phyloP scores from a whole-genome alignment of 1,139 yeast genomes.

The Hyphopichia khmerensis region DNA sequence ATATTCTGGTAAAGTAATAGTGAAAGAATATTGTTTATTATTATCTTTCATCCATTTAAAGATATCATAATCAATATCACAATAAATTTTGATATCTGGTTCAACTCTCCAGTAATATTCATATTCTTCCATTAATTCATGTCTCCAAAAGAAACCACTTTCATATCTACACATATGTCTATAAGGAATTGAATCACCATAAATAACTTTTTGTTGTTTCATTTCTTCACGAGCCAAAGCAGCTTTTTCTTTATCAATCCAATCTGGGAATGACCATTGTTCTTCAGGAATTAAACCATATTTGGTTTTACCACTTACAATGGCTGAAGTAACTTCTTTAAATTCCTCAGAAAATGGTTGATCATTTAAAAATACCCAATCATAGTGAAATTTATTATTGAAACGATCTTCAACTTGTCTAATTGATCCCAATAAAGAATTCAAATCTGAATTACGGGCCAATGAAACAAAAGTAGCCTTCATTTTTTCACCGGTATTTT shows the following conservation, averaged over 20 bases:
- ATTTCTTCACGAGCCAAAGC: constrained; percentile 50
- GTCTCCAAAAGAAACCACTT: constrained; percentile 86
- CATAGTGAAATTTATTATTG: constrained; percentile 41
- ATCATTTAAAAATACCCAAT: constrained; percentile 50
- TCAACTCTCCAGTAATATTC: constrained; percentile 95
- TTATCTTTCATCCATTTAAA: constrained; percentile 80
- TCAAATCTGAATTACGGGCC: constrained; percentile 43
- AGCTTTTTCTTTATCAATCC: constrained; percentile 60
- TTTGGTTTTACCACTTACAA: constrained; percentile 42
- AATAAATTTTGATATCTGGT: constrained; percentile 74
- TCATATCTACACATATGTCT: constrained; percentile 93
- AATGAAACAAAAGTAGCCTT: constrained; percentile 48
- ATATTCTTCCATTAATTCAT: constrained; percentile 65
- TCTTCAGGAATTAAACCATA: constrained; percentile 46
- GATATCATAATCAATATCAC: constrained; percentile 80
- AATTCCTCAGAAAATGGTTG: constrained; percentile 41
- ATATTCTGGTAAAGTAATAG: constrained; percentile 83
- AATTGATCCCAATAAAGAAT: constrained; percentile 36
- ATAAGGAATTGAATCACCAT: constrained; percentile 61
- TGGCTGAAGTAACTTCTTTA: constrained; percentile 29
- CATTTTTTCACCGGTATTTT: constrained; percentile 21
- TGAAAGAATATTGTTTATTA: constrained; percentile 72
- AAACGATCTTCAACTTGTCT: constrained; percentile 48
- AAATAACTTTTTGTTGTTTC: constrained; percentile 53
- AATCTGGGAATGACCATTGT: constrained; percentile 54